phyloP scores from a whole-genome alignment of 2,329 filamentous ascomycete genomes.

The Myriosclerotinia scirpicola region DNA sequence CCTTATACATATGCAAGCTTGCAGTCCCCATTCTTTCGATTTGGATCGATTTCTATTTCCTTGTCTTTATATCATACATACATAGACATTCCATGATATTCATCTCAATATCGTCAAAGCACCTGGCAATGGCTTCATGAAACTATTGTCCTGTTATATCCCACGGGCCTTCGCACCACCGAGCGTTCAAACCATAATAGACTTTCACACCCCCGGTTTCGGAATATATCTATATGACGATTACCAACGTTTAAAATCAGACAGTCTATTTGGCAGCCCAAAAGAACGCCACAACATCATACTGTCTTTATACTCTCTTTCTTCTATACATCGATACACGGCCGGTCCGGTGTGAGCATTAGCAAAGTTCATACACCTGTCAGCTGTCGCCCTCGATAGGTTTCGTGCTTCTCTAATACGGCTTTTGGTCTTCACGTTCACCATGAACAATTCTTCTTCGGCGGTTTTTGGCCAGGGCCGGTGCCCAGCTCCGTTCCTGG shows the following conservation, averaged over 20 bases:
- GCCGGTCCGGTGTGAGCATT: neutral
- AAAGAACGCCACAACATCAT: conserved; percentile 7
- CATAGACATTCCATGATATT: conserved; percentile 13
- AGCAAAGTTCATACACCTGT: conserved; percentile 7
- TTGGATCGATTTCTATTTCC: neutral
- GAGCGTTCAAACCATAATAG: conserved; percentile 25
- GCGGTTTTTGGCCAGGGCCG: conserved; percentile 21
- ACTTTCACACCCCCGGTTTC: conserved; percentile 1
- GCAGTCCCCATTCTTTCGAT: neutral
- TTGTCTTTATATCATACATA: neutral
- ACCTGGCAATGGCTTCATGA: conserved; percentile 30
- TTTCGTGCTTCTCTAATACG: conserved; percentile 1
- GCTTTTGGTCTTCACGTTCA: conserved; percentile 6
- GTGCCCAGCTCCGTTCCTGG: conserved; percentile 70
- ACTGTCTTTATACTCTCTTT: neutral
- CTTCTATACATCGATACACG: conserved; percentile 8
- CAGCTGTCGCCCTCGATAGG: conserved; percentile 15
- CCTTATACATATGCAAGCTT: conserved; percentile 23
- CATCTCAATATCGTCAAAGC: conserved; percentile 21
- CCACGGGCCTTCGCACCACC: conserved; percentile 28
- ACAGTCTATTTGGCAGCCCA: neutral
- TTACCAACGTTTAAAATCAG: conserved; percentile 13
- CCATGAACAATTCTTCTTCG: conserved; percentile 25
- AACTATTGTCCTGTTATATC: conserved; percentile 22
- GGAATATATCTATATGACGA: conserved; percentile 11